Evolutionary conservation across 805 yeast species (phyloP).

Genomic region (Saturnispora serradocipensis): DNA sequence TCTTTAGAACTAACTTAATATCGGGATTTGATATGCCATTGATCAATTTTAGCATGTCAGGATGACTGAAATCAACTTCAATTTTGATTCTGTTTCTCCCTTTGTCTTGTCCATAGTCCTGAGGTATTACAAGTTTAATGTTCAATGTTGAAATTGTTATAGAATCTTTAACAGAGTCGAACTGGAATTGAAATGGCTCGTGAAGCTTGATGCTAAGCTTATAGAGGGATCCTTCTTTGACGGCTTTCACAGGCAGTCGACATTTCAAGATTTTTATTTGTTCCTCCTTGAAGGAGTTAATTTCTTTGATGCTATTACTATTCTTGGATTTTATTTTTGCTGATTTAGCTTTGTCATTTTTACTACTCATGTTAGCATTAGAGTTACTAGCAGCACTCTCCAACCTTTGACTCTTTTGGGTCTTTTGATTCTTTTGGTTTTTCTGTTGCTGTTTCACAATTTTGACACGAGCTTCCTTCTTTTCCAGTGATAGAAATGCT

Average conservation of each 20-base stretch:
- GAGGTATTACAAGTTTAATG: constrained; percentile 25
- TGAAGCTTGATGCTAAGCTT: constrained; percentile 21
- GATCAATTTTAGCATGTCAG: constrained; percentile 20
- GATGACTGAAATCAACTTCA: constrained; percentile 27
- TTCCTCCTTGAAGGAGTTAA: constrained; percentile 11
- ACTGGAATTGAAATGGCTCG: constrained; percentile 24
- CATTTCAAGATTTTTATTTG: constrained; percentile 23
- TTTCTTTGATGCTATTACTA: background rate
- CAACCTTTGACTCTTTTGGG: constrained; percentile 2
- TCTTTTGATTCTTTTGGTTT: constrained; percentile 1
- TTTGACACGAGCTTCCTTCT: constrained; percentile 47
- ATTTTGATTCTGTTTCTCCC: constrained; percentile 21
- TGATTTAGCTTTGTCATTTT: background rate
- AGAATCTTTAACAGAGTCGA: constrained; percentile 22
- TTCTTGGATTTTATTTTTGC: constrained; percentile 6
- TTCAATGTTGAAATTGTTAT: constrained; percentile 21
- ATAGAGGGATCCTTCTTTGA: constrained; percentile 22
- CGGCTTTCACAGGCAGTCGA: constrained; percentile 17
- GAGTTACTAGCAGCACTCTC: background rate
- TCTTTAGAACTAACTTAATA: constrained; percentile 25
- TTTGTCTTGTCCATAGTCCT: constrained; percentile 18
- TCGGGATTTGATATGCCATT: constrained; percentile 23
- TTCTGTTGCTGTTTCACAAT: constrained; percentile 34
- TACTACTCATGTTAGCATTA: background rate
- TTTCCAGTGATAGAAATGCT: constrained; percentile 46